Base-by-base conservation (phyloP, 345 rosid genomes). In the Acer yangbiense region DNA sequence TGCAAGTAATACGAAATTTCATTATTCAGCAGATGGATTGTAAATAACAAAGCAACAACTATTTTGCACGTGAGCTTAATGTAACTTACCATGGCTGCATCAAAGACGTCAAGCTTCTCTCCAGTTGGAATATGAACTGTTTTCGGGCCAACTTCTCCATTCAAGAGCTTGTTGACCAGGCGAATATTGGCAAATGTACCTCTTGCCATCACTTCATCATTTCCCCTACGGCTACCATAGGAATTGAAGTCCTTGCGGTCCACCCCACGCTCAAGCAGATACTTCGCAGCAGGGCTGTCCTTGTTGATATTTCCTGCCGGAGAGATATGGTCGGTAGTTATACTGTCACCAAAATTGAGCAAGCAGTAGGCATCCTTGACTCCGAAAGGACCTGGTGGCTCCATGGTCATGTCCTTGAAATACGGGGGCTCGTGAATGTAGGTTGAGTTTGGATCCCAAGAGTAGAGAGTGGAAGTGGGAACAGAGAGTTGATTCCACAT, bases 121-220 rank as follows among this genome's bases (percentile, higher is more conserved):
- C 94, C 93, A 0, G 88, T 86, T 0, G 98, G 97, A 71, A 93
- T 74, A 65, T 94, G 98, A 73, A 93, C 63, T 17, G 97, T 93
- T 80, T 83, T 88, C 18, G 98, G 97, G 32, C 97, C 97, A 21
- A 88, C 98, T 83, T 94, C 97, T 62, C 98, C 97, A 25, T 89
- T 85, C 81, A 90, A 32, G 69, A 90, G 90, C 83, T 93, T 91
- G 88, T 94, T 93, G 57, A 91, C 90, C 16, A 94, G 54, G 62
- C 96, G 93, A 48, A 90, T 89, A 76, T 91, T 93, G 65, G 97
- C 97, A 83, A 93, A 94, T 23, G 98, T 93, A 14, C 98, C 97
- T 78, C 97, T 87, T 39, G 93, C 86, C 94, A 91, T 93, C 69
- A 91, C 84, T 82, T 91, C 94, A 85, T 91, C 94, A 54, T 92